These are phyloP conservation scores for Stentor roeselii DNA, from an alignment of 73 alveolate species.

Conservation along the genomic window DNA sequence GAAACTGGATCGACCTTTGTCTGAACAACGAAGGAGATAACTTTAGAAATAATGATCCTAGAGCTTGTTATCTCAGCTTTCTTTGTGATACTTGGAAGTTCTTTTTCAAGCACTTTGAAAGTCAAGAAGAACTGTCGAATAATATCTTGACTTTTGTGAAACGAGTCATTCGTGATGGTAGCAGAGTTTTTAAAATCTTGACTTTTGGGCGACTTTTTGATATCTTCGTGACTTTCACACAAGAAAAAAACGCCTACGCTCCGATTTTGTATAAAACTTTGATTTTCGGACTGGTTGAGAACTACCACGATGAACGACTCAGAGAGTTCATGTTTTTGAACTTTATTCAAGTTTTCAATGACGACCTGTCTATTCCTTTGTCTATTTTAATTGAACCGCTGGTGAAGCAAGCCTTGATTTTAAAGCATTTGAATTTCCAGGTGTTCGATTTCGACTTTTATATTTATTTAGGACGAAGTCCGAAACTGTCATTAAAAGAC, in stretches of 20 bases:
- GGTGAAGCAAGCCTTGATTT: conserved; percentile 27
- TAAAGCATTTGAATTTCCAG: too few species aligned
- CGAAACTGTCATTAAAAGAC: conserved; percentile 84
- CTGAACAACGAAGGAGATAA: conserved; percentile 60
- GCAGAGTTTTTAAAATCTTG: conserved; percentile 49
- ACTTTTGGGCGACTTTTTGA: conserved; percentile 57
- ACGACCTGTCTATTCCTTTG: conserved; percentile 48
- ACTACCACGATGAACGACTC: conserved; percentile 70
- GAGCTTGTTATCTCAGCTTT: conserved; percentile 55
- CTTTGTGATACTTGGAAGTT: conserved; percentile 69
- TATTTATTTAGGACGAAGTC: conserved; percentile 84
- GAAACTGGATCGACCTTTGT: conserved; percentile 65
- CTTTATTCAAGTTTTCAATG: conserved; percentile 40
- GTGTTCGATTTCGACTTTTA: conserved; percentile 68
- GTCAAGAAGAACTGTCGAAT: conserved; percentile 56
- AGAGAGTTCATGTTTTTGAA: conserved; percentile 26
- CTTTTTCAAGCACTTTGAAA: conserved; percentile 54
- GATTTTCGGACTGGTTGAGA: conserved; percentile 88
- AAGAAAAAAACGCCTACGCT: conserved; percentile 87
- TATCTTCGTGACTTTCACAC: conserved; percentile 70
- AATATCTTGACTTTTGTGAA: conserved; percentile 51
- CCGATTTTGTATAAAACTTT: conserved; percentile 86
- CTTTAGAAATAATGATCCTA: conserved; percentile 58
- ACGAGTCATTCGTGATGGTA: conserved; percentile 67
- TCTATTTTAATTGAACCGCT: conserved; percentile 60